Evolutionary conservation across 345 rosid species (phyloP).

Genomic region (Murraya koenigii): DNA sequence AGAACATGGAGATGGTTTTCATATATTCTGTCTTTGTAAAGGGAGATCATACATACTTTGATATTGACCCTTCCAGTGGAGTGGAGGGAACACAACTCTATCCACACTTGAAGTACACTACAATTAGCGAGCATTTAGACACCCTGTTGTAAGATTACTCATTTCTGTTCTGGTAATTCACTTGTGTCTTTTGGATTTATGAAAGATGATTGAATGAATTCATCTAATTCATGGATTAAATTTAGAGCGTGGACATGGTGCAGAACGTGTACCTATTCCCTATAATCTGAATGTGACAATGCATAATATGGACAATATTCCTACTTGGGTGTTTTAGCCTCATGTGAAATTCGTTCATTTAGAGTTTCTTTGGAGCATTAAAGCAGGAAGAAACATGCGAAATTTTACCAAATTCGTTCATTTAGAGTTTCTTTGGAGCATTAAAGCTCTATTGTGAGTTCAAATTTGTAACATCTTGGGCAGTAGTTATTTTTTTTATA

Average conservation of each 20-base stretch:
- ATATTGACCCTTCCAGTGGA: slow-evolving; percentile 36
- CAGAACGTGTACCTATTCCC: not conserved
- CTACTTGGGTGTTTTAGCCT: not conserved
- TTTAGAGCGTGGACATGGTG: not conserved
- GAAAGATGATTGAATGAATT: not conserved
- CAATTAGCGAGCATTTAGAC: slow-evolving; percentile 39
- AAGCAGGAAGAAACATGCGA: not conserved
- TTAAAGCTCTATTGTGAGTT: not conserved
- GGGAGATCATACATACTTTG: slow-evolving; percentile 59
- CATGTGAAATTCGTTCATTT: not conserved
- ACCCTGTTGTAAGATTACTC: slow-evolving; percentile 24
- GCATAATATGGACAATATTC: not conserved
- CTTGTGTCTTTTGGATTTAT: not conserved
- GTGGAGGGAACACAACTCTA: slow-evolving; percentile 46
- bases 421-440: not conserved
- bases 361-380: not conserved
- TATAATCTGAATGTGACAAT: not conserved
- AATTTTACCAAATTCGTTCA: not conserved
- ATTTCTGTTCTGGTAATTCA: not conserved
- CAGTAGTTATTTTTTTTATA: too few species aligned
- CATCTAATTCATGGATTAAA: not conserved
- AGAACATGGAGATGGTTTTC: slow-evolving; percentile 36
- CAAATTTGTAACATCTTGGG: too few species aligned
- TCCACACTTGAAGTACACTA: slow-evolving; percentile 50
- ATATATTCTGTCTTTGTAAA: slow-evolving; percentile 51